Evolutionary conservation across 495 filamentous ascomycete species (phyloP).

Genomic region (Friedmanniomyces endolithicus): DNA sequence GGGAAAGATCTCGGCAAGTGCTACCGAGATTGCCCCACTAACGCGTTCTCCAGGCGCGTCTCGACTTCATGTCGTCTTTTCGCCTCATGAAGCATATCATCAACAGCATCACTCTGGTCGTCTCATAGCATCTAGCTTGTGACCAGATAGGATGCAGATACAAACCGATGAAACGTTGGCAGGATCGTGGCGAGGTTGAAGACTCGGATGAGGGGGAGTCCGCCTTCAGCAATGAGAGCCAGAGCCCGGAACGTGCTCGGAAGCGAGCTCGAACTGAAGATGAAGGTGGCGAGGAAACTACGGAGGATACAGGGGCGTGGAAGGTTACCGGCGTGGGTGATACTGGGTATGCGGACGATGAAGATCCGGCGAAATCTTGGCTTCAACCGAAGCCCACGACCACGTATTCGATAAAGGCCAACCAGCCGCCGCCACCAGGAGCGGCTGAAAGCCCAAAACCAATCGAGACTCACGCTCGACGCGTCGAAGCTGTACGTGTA

Average conservation of each 20-base stretch:
- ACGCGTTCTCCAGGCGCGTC: constrained; percentile 6
- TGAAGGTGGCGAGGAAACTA: not conserved
- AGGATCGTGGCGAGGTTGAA: constrained; percentile 20
- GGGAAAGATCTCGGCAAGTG: not conserved
- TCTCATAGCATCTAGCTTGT: not conserved
- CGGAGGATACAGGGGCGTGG: not conserved
- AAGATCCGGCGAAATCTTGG: not conserved
- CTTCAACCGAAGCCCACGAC: constrained; percentile 1
- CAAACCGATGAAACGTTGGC: constrained; percentile 16
- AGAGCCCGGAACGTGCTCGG: constrained; percentile 3
- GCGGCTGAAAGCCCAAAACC: not conserved
- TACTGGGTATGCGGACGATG: not conserved
- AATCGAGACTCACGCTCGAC: not conserved
- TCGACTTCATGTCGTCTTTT: not conserved
- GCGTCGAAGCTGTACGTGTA: not conserved
- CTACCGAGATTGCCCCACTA: not conserved
- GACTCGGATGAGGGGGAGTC: constrained; percentile 25
- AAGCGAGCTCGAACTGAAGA: not conserved
- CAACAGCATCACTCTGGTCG: not conserved
- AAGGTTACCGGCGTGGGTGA: not conserved
- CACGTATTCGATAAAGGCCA: constrained; percentile 1
- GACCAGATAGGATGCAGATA: constrained; percentile 4
- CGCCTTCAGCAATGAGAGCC: constrained; percentile 1
- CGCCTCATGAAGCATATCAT: not conserved
- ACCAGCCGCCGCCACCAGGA: not conserved